phyloP scores from a whole-genome alignment of 2,329 filamentous ascomycete genomes.

The Exophiala calicioides region DNA sequence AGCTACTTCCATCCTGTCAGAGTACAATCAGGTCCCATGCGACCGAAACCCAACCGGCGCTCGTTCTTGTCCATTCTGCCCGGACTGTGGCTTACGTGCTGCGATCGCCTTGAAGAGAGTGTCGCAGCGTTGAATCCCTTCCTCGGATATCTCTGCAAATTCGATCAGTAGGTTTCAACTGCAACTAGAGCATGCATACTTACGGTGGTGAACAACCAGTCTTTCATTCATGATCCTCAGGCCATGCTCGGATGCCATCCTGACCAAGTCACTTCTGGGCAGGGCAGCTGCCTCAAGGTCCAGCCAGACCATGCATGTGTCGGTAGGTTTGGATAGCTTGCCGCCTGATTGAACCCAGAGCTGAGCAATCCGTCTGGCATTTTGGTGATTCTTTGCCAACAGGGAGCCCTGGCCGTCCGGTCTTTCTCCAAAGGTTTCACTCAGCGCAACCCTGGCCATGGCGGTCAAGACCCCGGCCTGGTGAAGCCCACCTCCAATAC shows the following conservation, averaged over 20 bases:
- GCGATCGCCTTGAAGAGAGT: slow-evolving; percentile 1
- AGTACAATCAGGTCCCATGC: too few species aligned
- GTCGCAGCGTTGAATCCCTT: neutral
- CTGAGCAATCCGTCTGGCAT: slow-evolving; percentile 1
- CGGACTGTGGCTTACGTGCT: too few species aligned
- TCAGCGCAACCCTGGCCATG: slow-evolving; percentile 28
- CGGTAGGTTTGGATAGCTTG: neutral
- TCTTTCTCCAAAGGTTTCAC: slow-evolving; percentile 3
- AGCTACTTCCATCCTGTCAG: too few species aligned
- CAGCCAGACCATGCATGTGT: slow-evolving; percentile 8
- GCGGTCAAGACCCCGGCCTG: slow-evolving; percentile 38
- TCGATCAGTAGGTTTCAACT: too few species aligned
- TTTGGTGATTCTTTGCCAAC: neutral
- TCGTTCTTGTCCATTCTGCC: too few species aligned
- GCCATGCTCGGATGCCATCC: neutral
- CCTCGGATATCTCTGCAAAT: slow-evolving; percentile 5
- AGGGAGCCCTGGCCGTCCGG: neutral
- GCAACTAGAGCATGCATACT: too few species aligned
- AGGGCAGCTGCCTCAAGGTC: slow-evolving; percentile 3
- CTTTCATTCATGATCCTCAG: slow-evolving; percentile 2
- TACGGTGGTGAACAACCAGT: slow-evolving; percentile 3
- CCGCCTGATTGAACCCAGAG: slow-evolving; percentile 4
- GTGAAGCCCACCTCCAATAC: slow-evolving; percentile 38
- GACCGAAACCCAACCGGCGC: too few species aligned
- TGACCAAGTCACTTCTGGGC: neutral